Percentiles rank a stretch among this genome's conserved stretches.
Conservation (phyloP, 2,329 filamentous ascomycete genomes). For the Herpotrichia juniperi region DNA sequence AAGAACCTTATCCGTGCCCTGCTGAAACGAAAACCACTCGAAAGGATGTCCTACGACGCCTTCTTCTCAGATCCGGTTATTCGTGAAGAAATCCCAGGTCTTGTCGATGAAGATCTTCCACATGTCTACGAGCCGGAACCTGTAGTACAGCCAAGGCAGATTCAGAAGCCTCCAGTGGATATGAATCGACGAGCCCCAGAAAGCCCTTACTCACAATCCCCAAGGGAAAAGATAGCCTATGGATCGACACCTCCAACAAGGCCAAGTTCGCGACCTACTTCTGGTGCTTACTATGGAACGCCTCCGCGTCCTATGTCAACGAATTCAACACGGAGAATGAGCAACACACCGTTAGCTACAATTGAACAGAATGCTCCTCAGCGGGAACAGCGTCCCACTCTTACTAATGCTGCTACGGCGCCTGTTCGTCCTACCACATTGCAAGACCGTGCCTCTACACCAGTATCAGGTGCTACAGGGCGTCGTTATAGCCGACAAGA, state of each 20-base stretch:
- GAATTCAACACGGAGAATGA: constrained; percentile 35
- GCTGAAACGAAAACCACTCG: constrained; percentile 83
- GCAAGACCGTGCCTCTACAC: constrained; percentile 42
- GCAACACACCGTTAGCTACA: constrained; percentile 40
- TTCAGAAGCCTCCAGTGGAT: constrained; percentile 35
- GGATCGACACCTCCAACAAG: constrained; percentile 41
- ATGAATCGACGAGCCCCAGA: constrained; percentile 33
- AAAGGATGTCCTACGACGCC: constrained; percentile 82
- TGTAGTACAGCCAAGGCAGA: constrained; percentile 28
- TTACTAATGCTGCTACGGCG: constrained; percentile 53
- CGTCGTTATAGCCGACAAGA: constrained; percentile 65
- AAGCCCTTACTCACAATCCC: constrained; percentile 40
- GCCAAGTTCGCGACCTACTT: constrained; percentile 37
- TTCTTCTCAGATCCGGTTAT: constrained; percentile 82
- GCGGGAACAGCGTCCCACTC: constrained; percentile 51
- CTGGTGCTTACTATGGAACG: constrained; percentile 32
- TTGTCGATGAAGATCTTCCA: constrained; percentile 76
- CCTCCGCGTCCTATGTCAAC: constrained; percentile 28
- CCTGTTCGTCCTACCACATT: constrained; percentile 48
- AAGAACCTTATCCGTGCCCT: constrained; percentile 81
- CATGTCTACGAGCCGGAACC: constrained; percentile 31
- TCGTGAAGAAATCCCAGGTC: constrained; percentile 75
- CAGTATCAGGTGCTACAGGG: constrained; percentile 58
- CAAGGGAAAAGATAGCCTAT: constrained; percentile 32
- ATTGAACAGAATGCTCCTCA: constrained; percentile 43